Base-by-base conservation (phyloP, 306 rosid species). In the Oxytropis ochrocephala region DNA sequence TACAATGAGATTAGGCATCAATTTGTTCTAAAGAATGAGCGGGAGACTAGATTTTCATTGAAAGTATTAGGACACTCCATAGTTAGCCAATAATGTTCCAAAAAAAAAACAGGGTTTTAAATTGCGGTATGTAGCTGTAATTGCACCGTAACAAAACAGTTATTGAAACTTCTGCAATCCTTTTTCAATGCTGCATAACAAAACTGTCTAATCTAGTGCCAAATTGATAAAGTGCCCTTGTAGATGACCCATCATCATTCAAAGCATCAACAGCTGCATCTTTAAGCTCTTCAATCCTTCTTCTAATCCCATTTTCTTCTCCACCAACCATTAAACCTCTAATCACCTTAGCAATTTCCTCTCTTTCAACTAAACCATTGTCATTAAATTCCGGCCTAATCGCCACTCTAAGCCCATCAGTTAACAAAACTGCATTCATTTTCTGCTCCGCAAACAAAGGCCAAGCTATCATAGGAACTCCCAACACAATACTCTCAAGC, bases 401-500 rank as follows among this genome's bases (percentile, higher is more conserved):
- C 21, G 73, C 73, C 47, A 75, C 73, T 46, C 56, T 75, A 13
- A 75, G 51, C 5, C 42, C 52, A 7, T 76, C 75, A 0, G 58
- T 30, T 19, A 76, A 6, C 65, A 58, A 69, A 42, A 62, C 65
- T 2, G 76, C 76, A 46, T 76, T 76, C 58, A 69, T 42, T 17
- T 8, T 61, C n/a, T 69, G 80, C 57, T 76, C 80, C 2, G 80
- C 72, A 61, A 76, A 70, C 7, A 76, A 52, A 1, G 76, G 80
- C 76, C 71, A 76, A 16, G 58, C 24, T 5, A 76, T 62, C 80
- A 69, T 69, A 1, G 80, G 80, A 21, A 76, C 80, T 18, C 76
- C 80, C 2, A 21, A 2, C 32, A 63, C 51, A 18, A 54, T 35
- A 60, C 76, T 69, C 66, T 76, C 80, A 2, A 76, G 71, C 0